A percentile compares a stretch with the other conserved stretches of the same genome.
Evolutionary conservation across 2,329 filamentous ascomycete species (phyloP).

Genomic region (Hypoxylon sp.): DNA sequence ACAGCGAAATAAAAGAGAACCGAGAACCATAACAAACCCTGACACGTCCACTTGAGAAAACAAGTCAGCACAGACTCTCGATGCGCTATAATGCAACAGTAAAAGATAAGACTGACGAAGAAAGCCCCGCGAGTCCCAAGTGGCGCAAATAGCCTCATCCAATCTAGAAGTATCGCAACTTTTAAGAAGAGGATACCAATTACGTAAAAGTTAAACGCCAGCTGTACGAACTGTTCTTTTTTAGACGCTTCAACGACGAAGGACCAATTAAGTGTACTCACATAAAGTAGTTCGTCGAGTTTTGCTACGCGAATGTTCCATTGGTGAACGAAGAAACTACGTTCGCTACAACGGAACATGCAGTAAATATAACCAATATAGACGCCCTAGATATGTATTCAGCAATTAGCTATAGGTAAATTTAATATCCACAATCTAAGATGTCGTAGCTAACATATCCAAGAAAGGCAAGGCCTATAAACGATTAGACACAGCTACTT

Average conservation of each 20-base stretch:
- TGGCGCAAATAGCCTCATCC: neutral
- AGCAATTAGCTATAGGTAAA: neutral
- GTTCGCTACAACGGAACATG: neutral
- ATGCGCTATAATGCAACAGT: neutral
- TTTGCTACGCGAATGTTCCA: neutral
- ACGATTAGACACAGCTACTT: neutral
- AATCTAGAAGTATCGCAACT: neutral
- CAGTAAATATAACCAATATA: slow-evolving; percentile 1
- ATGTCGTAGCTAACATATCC: neutral
- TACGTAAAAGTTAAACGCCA: neutral
- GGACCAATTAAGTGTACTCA: neutral
- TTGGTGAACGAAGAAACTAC: neutral
- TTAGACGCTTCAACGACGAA: neutral
- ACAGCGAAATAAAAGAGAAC: neutral
- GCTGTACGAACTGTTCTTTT: neutral
- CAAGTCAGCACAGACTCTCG: neutral
- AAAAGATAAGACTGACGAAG: neutral
- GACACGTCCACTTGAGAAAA: neutral
- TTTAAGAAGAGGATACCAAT: neutral
- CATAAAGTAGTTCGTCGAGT: neutral
- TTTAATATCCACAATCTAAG: neutral
- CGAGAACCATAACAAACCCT: neutral
- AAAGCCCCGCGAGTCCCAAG: neutral
- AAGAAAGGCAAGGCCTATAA: neutral
- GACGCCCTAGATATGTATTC: neutral